Evolutionary conservation across 129 eudicot species (phyloP).

Genomic region (Gnaphalium uliginosum): DNA sequence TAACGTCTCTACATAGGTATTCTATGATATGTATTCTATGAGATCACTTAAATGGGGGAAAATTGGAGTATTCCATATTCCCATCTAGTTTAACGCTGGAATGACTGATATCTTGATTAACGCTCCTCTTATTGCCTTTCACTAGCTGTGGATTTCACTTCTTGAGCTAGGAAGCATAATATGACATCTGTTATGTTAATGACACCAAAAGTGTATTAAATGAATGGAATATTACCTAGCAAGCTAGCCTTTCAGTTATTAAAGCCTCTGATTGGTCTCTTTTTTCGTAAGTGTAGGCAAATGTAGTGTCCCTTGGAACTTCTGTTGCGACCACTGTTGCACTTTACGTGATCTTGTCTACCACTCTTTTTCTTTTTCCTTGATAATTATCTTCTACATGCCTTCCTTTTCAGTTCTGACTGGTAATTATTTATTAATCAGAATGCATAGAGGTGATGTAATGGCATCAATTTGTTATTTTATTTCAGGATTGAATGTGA

Average conservation of each 20-base stretch:
- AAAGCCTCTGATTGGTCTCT: neutral
- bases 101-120: too few relatives aligned
- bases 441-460: constrained; percentile 6
- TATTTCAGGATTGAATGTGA: constrained; percentile 49
- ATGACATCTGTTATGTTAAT: too few relatives aligned
- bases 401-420: neutral
- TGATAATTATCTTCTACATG: neutral
- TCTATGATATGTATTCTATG: too few relatives aligned
- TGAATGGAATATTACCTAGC: neutral
- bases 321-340: neutral
- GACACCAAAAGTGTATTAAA: too few relatives aligned
- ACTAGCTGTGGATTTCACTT: neutral
- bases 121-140: too few relatives aligned
- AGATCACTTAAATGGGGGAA: too few relatives aligned
- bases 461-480: constrained; percentile 1
- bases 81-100: too few relatives aligned
- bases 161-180: neutral
- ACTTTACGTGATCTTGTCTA: neutral
- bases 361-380: neutral
- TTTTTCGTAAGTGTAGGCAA: neutral
- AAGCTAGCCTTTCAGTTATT: too few relatives aligned
- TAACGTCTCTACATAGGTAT: too few relatives aligned
- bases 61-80: too few relatives aligned
- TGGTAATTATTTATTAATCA: neutral
- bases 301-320: neutral